Conservation (phyloP, 805 yeast species). For the Starmerella powellii region DNA sequence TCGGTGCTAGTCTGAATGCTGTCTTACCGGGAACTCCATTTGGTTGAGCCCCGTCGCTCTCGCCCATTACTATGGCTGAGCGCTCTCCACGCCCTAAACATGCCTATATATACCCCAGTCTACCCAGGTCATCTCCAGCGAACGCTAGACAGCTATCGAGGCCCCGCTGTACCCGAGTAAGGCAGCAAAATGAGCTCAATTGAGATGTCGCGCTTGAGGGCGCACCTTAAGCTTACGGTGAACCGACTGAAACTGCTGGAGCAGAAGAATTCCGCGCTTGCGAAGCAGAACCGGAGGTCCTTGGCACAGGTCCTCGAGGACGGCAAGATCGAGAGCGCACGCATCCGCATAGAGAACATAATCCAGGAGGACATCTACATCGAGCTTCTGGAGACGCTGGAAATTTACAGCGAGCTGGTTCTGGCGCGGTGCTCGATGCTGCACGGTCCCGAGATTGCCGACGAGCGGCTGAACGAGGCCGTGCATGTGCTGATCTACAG, state of each 20-base stretch:
- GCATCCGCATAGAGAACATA: conserved; percentile 70
- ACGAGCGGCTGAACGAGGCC: conserved; percentile 48
- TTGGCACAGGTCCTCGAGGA: conserved; percentile 56
- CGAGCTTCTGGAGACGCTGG: conserved; percentile 67
- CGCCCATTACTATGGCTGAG: no score
- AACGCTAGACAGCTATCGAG: no score
- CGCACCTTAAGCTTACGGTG: conserved; percentile 44
- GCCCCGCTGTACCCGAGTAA: no score
- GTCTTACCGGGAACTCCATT: no score
- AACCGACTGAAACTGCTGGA: conserved; percentile 59
- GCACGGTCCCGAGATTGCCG: conserved; percentile 25
- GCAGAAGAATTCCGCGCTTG: conserved; percentile 59
- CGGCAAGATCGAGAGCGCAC: conserved; percentile 73
- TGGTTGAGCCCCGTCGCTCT: no score
- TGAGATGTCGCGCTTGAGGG: conserved; percentile 17
- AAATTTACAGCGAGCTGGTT: conserved; percentile 68
- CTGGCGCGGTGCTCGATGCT: conserved; percentile 61
- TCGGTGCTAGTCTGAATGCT: no score
- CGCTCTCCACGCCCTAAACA: no score
- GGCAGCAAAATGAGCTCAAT: conserved; percentile 9
- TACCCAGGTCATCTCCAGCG: no score
- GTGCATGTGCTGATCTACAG: conserved; percentile 56
- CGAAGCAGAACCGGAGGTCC: conserved; percentile 59
- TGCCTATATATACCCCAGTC: no score
- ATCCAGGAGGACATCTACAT: conserved; percentile 71